These are phyloP conservation scores for Rutstroemia sp. DNA, from an alignment of 2,329 filamentous ascomycete genomes.

Conservation along the genomic window DNA sequence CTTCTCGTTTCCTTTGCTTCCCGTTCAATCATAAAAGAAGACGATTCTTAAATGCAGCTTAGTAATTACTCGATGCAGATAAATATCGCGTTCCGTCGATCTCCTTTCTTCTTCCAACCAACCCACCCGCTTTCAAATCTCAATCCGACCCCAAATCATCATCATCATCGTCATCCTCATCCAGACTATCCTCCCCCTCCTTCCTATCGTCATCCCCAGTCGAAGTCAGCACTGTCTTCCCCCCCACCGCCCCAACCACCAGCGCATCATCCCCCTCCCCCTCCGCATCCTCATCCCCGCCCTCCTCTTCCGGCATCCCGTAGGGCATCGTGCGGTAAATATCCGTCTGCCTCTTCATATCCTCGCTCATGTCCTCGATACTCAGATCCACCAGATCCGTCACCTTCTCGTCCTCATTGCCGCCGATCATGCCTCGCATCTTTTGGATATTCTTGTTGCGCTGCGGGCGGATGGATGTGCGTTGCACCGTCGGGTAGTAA, in stretches of 20 bases:
- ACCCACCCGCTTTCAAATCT: not conserved
- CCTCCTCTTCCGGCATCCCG: conserved; percentile 1
- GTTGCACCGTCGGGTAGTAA: conserved; percentile 63
- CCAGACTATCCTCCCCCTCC: conserved; percentile 5
- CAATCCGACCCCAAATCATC: not conserved
- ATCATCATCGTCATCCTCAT: not conserved
- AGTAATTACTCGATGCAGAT: no score
- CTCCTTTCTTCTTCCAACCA: not conserved
- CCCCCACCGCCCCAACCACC: not conserved
- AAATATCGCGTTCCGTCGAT: not conserved
- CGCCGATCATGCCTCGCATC: conserved; percentile 10
- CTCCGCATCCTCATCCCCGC: not conserved
- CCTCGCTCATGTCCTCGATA: not conserved
- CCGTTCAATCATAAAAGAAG: no score
- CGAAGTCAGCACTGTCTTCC: not conserved
- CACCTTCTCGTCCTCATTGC: not conserved
- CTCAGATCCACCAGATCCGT: conserved; percentile 9
- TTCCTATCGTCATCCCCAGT: conserved; percentile 4
- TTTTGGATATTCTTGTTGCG: conserved; percentile 56
- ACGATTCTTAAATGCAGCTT: no score
- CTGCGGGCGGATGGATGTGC: conserved; percentile 53
- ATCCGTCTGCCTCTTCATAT: conserved; percentile 6
- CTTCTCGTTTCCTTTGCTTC: no score
- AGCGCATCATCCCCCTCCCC: not conserved
- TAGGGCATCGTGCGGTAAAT: not conserved